phyloP scores from a whole-genome alignment of 2,329 filamentous ascomycete species.

The Zarea fungicola region DNA sequence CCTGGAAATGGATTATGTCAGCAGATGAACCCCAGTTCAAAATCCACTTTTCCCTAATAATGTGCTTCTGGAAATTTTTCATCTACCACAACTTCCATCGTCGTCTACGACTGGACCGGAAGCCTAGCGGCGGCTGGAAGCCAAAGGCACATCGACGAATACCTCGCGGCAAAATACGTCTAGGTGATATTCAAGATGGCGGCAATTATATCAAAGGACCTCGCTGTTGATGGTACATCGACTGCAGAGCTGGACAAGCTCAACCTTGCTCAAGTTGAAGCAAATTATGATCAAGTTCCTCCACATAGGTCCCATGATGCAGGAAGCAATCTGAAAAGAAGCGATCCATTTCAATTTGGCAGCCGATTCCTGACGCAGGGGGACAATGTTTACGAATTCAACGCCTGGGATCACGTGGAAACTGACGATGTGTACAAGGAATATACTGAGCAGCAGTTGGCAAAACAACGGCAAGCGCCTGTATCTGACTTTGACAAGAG shows the following conservation, averaged over 20 bases:
- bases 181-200: slow-evolving; percentile 1
- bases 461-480: slow-evolving; percentile 76
- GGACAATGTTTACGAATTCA: slow-evolving; percentile 94
- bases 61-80: not conserved
- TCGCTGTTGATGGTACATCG: slow-evolving; percentile 18
- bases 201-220: slow-evolving; percentile 18
- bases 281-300: slow-evolving; percentile 31
- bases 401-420: slow-evolving; percentile 97
- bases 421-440: slow-evolving; percentile 83
- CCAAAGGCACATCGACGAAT: not conserved
- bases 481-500: slow-evolving; percentile 91
- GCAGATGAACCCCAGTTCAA: slow-evolving; percentile 1
- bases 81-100: not conserved
- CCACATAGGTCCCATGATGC: slow-evolving; percentile 68
- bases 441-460: slow-evolving; percentile 79
- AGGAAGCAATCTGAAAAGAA: slow-evolving; percentile 72
- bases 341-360: slow-evolving; percentile 92
- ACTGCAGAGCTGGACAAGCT: slow-evolving; percentile 22
- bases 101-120: not conserved
- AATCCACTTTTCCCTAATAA: not conserved
- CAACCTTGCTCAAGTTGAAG: slow-evolving; percentile 17
- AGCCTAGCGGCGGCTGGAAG: not conserved
- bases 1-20: slow-evolving; percentile 7
- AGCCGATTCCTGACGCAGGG: slow-evolving; percentile 76
- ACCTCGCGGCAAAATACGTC: not conserved